These are phyloP conservation scores for Ganoderma multipileum DNA, from an alignment of 1,284 basidiomycete species.

Conservation along the genomic window DNA sequence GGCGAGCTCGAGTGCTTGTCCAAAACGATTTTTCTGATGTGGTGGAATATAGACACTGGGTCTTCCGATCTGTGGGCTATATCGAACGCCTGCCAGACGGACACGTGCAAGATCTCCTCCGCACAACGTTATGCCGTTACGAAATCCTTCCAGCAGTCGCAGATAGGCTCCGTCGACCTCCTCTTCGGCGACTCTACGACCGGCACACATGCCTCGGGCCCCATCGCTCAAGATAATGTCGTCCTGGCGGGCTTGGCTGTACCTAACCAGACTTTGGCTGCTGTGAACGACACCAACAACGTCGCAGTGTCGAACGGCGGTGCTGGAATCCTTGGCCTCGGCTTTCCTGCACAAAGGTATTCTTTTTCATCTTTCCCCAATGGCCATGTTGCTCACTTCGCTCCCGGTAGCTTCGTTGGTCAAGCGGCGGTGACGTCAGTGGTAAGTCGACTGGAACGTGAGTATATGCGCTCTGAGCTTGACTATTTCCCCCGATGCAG, in stretches of 20 bases:
- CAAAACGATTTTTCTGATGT: background rate
- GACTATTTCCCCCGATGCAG: slow-evolving; percentile 21
- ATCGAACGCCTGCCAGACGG: slow-evolving; percentile 36
- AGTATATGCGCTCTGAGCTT: background rate
- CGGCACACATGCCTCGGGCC: slow-evolving; percentile 45
- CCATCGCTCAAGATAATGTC: slow-evolving; percentile 44
- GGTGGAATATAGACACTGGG: slow-evolving; percentile 35
- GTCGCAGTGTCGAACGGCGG: slow-evolving; percentile 43
- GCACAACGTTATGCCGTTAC: slow-evolving; percentile 33
- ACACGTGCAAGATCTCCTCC: slow-evolving; percentile 30
- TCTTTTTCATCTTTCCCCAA: background rate
- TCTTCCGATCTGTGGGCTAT: slow-evolving; percentile 44
- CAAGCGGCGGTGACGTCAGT: slow-evolving; percentile 42
- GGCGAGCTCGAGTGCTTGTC: background rate
- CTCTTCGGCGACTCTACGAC: slow-evolving; percentile 46
- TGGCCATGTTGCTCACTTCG: background rate
- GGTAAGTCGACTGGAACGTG: slow-evolving; percentile 31
- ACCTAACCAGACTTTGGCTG: slow-evolving; percentile 42
- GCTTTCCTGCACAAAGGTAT: slow-evolving; percentile 46
- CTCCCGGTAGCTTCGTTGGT: slow-evolving; percentile 46
- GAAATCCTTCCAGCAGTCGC: slow-evolving; percentile 34
- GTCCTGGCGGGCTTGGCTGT: slow-evolving; percentile 46
- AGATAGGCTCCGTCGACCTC: slow-evolving; percentile 40
- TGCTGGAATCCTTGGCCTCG: slow-evolving; percentile 48
- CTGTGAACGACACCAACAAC: slow-evolving; percentile 45